A percentile compares a stretch with the other conserved stretches of the same genome.
Evolutionary conservation across 1,284 basidiomycete genomes (phyloP).

Genomic region (Agaricales sp.): DNA sequence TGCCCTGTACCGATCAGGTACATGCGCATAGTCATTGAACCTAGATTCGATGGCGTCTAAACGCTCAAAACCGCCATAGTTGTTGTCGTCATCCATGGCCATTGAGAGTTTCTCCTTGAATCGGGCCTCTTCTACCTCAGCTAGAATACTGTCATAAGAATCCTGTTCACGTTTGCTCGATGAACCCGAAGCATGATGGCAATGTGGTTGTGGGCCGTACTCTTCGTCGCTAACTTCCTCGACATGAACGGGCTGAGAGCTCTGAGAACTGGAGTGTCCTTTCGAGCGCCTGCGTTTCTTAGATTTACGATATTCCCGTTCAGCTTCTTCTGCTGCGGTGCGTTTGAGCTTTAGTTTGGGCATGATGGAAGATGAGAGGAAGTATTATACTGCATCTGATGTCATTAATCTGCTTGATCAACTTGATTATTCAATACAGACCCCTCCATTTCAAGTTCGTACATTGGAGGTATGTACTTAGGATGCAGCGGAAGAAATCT

Average conservation of each 20-base stretch:
- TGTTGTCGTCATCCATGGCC: slow-evolving; percentile 58
- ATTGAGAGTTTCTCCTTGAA: slow-evolving; percentile 64
- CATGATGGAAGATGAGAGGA: slow-evolving; percentile 22
- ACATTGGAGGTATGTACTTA: no score
- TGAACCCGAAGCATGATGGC: slow-evolving; percentile 7
- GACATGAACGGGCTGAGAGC: slow-evolving; percentile 3
- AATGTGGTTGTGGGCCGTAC: slow-evolving; percentile 8
- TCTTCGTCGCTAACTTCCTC: not conserved
- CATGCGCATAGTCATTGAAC: slow-evolving; percentile 56
- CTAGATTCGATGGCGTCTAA: slow-evolving; percentile 50
- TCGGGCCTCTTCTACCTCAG: slow-evolving; percentile 46
- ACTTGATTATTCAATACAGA: no score
- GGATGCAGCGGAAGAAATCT: no score
- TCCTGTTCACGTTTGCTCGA: slow-evolving; percentile 25
- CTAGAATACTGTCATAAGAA: slow-evolving; percentile 34
- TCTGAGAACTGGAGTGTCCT: slow-evolving; percentile 3
- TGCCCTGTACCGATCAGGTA: slow-evolving; percentile 50
- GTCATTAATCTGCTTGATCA: no score
- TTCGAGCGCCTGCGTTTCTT: slow-evolving; percentile 19
- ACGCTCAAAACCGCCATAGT: slow-evolving; percentile 15
- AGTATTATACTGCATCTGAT: not conserved
- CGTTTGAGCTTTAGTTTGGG: slow-evolving; percentile 61
- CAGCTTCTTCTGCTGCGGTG: slow-evolving; percentile 58
- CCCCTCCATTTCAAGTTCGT: no score
- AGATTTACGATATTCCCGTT: slow-evolving; percentile 38